These are phyloP conservation scores for Proliferodiscus dingleyae DNA, from an alignment of 2,329 filamentous ascomycete species.

Conservation along the genomic window DNA sequence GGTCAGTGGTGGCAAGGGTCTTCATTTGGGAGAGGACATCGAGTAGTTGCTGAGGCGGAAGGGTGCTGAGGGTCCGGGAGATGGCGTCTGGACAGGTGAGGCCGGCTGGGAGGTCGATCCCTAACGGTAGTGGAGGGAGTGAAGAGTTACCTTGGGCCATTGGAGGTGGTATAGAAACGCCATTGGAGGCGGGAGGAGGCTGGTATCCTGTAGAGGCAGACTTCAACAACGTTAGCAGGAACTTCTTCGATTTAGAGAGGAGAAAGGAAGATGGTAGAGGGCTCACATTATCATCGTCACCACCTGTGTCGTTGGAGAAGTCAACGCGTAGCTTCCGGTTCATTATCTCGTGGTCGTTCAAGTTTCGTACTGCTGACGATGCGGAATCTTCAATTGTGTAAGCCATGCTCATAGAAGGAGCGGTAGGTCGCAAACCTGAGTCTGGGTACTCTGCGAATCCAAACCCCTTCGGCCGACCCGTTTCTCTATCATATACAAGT, in stretches of 20 bases:
- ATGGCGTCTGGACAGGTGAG: slow-evolving; percentile 86
- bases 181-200: slow-evolving; percentile 32
- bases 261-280: background rate
- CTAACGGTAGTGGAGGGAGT: slow-evolving; percentile 77
- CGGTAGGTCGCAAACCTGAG: slow-evolving; percentile 53
- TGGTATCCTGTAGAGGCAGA: slow-evolving; percentile 34
- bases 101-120: slow-evolving; percentile 76
- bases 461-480: slow-evolving; percentile 90
- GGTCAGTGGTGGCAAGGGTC: slow-evolving; percentile 74
- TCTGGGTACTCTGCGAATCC: slow-evolving; percentile 96
- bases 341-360: slow-evolving; percentile 95
- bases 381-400: slow-evolving; percentile 57
- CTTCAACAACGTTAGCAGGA: no score
- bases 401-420: background rate
- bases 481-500: slow-evolving; percentile 92
- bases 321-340: slow-evolving; percentile 91
- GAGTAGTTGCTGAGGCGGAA: slow-evolving; percentile 83
- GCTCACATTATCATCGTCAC: slow-evolving; percentile 50
- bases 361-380: slow-evolving; percentile 87
- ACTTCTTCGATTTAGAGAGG: no score
- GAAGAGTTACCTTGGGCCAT: slow-evolving; percentile 39
- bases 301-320: slow-evolving; percentile 78
- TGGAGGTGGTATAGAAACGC: slow-evolving; percentile 31
- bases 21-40: slow-evolving; percentile 96
- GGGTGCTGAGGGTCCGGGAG: slow-evolving; percentile 79